Conservation (phyloP, 768 basidiomycete species). For the Suillus plorans region DNA sequence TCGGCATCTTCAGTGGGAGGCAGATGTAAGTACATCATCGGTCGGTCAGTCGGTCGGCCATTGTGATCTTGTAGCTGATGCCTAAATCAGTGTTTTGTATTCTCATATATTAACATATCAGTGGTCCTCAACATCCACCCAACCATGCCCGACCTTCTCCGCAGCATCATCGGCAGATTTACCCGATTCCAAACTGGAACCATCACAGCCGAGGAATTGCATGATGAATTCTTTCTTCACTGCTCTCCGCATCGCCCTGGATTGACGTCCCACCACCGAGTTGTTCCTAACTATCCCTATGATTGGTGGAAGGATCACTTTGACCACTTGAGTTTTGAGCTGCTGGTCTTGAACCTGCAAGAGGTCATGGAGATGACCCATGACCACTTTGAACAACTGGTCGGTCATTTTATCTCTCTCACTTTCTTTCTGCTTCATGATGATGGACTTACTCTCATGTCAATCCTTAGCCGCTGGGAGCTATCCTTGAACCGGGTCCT, state of each 20-base stretch:
- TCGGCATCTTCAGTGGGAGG: background rate
- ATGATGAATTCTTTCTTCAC: background rate
- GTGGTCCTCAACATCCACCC: background rate
- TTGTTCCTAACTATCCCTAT: background rate
- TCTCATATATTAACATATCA: background rate
- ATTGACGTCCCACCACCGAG: background rate
- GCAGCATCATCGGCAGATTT: background rate
- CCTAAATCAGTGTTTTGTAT: background rate
- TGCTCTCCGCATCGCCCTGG: background rate
- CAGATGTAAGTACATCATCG: background rate
- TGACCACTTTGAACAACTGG: no score
- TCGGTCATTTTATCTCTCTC: background rate
- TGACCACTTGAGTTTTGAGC: background rate
- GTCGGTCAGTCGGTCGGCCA: background rate
- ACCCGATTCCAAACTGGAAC: background rate
- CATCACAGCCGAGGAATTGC: background rate
- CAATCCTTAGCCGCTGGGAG: background rate
- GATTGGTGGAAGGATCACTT: background rate
- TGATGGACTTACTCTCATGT: background rate
- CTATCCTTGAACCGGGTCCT: background rate
- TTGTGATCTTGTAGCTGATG: background rate
- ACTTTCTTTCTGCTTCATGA: no score
- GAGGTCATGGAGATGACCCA: background rate
- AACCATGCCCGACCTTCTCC: background rate
- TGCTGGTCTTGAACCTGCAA: rapidly evolving